A percentile compares a stretch with the other conserved stretches of the same genome.
Evolutionary conservation across 2,329 filamentous ascomycete species (phyloP).

Genomic region (Pseudogymnoascus sp.): DNA sequence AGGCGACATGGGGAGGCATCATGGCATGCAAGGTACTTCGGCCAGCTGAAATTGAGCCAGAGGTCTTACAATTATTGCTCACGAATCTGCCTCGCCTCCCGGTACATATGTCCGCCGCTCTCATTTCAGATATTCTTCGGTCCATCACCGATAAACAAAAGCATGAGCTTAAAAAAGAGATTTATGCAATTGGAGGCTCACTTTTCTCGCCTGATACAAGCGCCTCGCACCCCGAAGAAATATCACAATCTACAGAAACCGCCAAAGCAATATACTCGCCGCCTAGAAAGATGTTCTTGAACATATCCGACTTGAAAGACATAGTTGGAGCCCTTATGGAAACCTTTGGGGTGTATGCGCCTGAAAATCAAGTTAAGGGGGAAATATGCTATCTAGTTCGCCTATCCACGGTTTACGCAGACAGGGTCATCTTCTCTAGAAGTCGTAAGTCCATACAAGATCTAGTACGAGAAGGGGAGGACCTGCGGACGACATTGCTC

Average conservation of each 20-base stretch:
- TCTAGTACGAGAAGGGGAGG: background rate
- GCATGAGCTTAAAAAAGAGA: slow-evolving; percentile 8
- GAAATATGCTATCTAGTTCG: background rate
- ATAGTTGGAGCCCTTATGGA: background rate
- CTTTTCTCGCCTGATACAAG: background rate
- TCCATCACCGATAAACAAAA: slow-evolving; percentile 17
- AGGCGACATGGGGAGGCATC: slow-evolving; percentile 22
- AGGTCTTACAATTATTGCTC: slow-evolving; percentile 15
- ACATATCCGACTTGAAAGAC: background rate
- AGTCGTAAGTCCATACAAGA: background rate
- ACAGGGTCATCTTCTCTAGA: background rate
- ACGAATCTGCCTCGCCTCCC: slow-evolving; percentile 15
- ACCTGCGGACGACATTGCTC: background rate
- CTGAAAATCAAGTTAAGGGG: background rate
- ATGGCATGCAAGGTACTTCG: slow-evolving; percentile 18
- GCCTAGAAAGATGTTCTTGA: background rate
- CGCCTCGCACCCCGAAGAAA: background rate
- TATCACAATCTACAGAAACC: background rate
- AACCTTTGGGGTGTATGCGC: background rate
- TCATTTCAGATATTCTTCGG: slow-evolving; percentile 17
- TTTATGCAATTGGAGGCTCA: slow-evolving; percentile 12
- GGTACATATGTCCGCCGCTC: slow-evolving; percentile 12
- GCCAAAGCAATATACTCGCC: slow-evolving; percentile 16
- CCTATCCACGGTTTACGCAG: background rate
- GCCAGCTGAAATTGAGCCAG: slow-evolving; percentile 14